Evolutionary conservation across 495 filamentous ascomycete species (phyloP).

Genomic region (Aspergillus haitiensis): DNA sequence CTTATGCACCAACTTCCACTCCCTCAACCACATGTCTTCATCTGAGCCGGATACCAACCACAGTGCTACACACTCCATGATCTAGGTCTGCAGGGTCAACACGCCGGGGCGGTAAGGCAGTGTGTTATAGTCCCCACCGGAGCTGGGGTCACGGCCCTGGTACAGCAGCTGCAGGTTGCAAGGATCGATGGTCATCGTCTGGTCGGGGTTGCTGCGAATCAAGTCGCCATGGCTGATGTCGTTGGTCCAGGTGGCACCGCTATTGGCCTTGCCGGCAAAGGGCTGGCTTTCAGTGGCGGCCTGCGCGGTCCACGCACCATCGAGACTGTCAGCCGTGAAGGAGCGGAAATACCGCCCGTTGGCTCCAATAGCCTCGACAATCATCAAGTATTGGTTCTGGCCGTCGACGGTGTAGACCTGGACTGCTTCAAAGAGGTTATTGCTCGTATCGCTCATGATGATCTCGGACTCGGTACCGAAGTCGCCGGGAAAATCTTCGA

Average conservation of each 20-base stretch:
- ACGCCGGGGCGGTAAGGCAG: conserved; percentile 55
- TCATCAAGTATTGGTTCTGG: conserved; percentile 58
- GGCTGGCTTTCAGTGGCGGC: conserved; percentile 51
- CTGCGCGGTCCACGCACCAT: conserved; percentile 55
- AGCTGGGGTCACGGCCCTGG: conserved; percentile 47
- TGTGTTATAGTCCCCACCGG: conserved; percentile 37
- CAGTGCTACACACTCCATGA: no score
- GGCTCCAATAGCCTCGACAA: conserved; percentile 60
- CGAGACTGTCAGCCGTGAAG: conserved; percentile 55
- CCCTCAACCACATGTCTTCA: no score
- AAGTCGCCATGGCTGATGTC: conserved; percentile 65
- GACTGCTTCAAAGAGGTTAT: conserved; percentile 64
- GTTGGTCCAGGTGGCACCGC: conserved; percentile 61
- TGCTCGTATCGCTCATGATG: conserved; percentile 50
- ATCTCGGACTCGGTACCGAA: conserved; percentile 53
- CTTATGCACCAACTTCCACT: no score
- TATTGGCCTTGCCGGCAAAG: conserved; percentile 64
- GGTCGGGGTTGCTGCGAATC: conserved; percentile 52
- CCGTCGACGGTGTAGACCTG: conserved; percentile 60
- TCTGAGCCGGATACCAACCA: no score
- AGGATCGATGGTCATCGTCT: conserved; percentile 56
- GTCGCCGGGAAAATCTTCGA: conserved; percentile 56
- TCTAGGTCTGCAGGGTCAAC: conserved; percentile 40
- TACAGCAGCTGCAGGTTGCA: conserved; percentile 62
- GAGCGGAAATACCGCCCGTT: conserved; percentile 65